These are phyloP conservation scores for Fagopyrum esculentum DNA, from an alignment of 148 eudicot genomes.

Conservation along the genomic window DNA sequence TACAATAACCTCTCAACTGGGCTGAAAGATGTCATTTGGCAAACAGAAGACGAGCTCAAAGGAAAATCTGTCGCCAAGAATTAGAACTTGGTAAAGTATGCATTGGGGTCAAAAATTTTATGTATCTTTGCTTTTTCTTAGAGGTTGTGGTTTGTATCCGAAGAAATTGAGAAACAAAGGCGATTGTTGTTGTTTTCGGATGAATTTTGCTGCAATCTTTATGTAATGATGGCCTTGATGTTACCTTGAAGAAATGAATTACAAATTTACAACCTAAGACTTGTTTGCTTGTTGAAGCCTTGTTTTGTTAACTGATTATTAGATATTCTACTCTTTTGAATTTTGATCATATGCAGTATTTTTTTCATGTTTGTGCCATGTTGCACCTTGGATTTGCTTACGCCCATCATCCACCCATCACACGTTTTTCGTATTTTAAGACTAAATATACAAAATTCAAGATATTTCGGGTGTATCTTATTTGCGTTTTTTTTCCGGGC, in stretches of 20 bases:
- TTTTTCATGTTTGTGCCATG: too few relatives aligned
- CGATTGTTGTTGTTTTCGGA: background rate
- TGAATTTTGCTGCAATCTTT: background rate
- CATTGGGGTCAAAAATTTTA: background rate
- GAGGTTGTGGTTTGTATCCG: background rate
- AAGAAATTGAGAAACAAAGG: background rate
- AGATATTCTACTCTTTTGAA: background rate
- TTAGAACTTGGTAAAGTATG: background rate
- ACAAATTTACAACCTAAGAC: background rate
- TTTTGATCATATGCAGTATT: too few relatives aligned
- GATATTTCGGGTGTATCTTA: too few relatives aligned
- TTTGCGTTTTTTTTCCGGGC: too few relatives aligned
- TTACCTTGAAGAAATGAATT: background rate
- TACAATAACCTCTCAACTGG: constrained; percentile 87
- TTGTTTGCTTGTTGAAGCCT: background rate
- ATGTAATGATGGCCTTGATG: background rate
- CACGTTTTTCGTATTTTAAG: too few relatives aligned
- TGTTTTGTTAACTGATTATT: background rate
- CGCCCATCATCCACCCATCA: too few relatives aligned
- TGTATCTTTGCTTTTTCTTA: background rate
- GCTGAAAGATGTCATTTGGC: constrained; percentile 90
- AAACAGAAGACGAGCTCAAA: constrained; percentile 53
- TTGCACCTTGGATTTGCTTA: too few relatives aligned
- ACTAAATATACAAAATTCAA: too few relatives aligned
- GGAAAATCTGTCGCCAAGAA: constrained; percentile 30